Base-by-base conservation (phyloP, 176 grass and related monocot genomes). In the Bromus sterilis region DNA sequence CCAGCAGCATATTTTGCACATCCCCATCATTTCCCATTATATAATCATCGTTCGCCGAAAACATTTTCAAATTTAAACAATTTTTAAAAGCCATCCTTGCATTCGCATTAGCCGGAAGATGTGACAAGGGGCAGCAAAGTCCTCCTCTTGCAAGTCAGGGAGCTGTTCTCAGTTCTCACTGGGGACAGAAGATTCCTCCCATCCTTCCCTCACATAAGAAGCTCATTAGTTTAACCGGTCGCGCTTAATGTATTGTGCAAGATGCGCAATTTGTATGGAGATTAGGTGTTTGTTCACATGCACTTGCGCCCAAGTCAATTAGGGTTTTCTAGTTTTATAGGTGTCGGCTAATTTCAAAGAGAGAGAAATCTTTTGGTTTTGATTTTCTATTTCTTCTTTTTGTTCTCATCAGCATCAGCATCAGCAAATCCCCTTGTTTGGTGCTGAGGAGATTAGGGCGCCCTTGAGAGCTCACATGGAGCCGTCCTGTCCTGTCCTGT, bases 281-380 rank as follows among this genome's bases (percentile, higher is more conserved):
- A 90, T 86, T 83, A 86, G 88, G 79, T 83, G 83, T 33, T 83
- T 83, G 46, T 51, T 74, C 88, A 90, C 88, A 90, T 90, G 88
- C 83, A 89, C 57, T 37, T 61, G 75, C 28, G 79, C 79, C 26
- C 79, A 83, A 90, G 83, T 90, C 88, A 90, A 83, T 89, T 35
- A 74, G 66, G 35, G 20, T 40, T n/a, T 70, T 40, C 4, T 89
- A 75, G 36, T 84, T 85, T 90, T 71, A 71, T 65, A 78, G 7
- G 11, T 78, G 83, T 79, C 66, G 66, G 83, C 74, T 79, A 83
- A 74, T 89, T 74, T 23, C 46, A 66, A 25, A 28, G 23, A 29
- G 39, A 6, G 37, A 78, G 37, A 78, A 15, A 69, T 51, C 31
- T 55, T 16, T 80, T 35, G 67, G 8, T 29, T 48, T 13, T 32